Evolutionary conservation across 1,284 basidiomycete species (phyloP).

Genomic region (Naganishia cerealis): DNA sequence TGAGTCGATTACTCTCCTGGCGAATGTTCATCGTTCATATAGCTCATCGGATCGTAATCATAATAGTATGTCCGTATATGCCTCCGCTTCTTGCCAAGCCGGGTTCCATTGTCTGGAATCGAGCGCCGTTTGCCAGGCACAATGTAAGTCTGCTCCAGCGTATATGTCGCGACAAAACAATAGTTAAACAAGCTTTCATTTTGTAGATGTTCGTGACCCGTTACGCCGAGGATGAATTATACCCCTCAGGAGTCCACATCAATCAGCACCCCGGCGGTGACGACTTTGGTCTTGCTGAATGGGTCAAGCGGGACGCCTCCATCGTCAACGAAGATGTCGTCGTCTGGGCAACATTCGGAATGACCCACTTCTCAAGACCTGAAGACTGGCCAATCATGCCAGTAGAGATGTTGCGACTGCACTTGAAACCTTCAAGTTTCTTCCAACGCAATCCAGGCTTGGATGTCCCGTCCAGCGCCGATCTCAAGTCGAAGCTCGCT

Average conservation of each 20-base stretch:
- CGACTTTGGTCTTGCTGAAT: slow-evolving; percentile 44
- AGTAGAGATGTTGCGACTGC: slow-evolving; percentile 34
- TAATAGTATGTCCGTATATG: slow-evolving; percentile 47
- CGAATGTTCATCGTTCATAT: not conserved
- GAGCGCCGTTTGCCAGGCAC: slow-evolving; percentile 73
- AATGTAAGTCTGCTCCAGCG: slow-evolving; percentile 48
- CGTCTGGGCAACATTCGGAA: slow-evolving; percentile 36
- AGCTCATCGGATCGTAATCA: not conserved
- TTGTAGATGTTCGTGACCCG: slow-evolving; percentile 39
- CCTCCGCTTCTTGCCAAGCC: slow-evolving; percentile 63
- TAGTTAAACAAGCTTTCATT: not conserved
- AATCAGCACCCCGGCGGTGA: slow-evolving; percentile 62
- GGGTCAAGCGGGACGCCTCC: slow-evolving; percentile 34
- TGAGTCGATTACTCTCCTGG: not conserved
- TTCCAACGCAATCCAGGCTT: slow-evolving; percentile 34
- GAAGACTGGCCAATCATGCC: slow-evolving; percentile 42
- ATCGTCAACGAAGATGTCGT: slow-evolving; percentile 40
- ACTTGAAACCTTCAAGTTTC: slow-evolving; percentile 36
- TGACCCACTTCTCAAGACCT: slow-evolving; percentile 38
- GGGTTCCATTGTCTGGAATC: slow-evolving; percentile 69
- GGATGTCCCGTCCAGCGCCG: slow-evolving; percentile 29
- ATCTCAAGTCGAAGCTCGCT: slow-evolving; percentile 30
- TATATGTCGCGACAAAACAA: not conserved
- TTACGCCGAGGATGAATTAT: slow-evolving; percentile 68
- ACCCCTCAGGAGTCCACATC: slow-evolving; percentile 82